Base-by-base conservation (phyloP, 257 asterid species). In the Vinca minor region DNA sequence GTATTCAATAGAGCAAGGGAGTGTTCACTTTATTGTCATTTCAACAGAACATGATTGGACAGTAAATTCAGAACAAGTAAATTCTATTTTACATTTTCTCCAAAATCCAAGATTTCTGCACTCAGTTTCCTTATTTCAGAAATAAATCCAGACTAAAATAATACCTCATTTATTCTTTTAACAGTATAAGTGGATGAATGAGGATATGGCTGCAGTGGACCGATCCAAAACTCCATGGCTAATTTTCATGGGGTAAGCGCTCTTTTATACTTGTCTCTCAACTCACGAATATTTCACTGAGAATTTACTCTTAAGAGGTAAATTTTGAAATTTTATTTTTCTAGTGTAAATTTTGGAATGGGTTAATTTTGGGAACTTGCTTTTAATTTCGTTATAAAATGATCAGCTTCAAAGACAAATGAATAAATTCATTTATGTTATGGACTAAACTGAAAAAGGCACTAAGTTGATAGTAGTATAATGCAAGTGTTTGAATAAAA, bases 181-280 rank as follows among this genome's bases (percentile, higher is more conserved):
- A 41, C 54, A 87, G 97, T 83, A 87, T 72, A 67, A 72, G 9
- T 91, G 97, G 96, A 87, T 91, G 96, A 77, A 61, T 2, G 66
- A 70, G 20, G 96, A 91, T 78, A 84, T 91, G 95, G 83, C 82
- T 55, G 61, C 81, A 9, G 87, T 87, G 15, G 64, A 84, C 57
- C 78, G 98, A 77, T 72, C 76, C 54, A 80, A 69, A 80, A 91
- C 98, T 11, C 98, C 96, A 45, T 91, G 96, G 98, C 50, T 91
- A 69, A 66, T 84, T 55, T 91, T 91, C 74, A 62, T 73, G 6
- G 97, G 96, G 98, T 91, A 77, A 75, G 78, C 56, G 8, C 4
- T 29, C 21, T 23, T 28, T 44, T 14, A 44, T 11, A 10, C 20
- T 26, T 53, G 11, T 55, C 17, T 12, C 46, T 67, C 20, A 32